Percentiles rank a stretch among this genome's conserved stretches.
These are phyloP conservation scores for Rhizodiscina lignyota DNA, from an alignment of 495 filamentous ascomycete genomes.

Conservation along the genomic window DNA sequence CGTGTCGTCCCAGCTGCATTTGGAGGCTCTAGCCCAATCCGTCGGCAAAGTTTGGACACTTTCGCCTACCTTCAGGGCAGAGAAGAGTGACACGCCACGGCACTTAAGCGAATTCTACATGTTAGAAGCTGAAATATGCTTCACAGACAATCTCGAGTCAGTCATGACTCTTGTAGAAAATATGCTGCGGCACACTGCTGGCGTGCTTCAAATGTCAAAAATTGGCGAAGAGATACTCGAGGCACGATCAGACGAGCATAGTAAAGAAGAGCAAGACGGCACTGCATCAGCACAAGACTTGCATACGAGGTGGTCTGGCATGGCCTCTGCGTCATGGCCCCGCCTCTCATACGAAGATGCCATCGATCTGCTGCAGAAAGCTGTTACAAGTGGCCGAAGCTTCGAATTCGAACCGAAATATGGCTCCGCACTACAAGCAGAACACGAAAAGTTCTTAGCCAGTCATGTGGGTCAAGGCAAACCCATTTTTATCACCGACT, in stretches of 20 bases:
- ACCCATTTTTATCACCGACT: slow-evolving; percentile 88
- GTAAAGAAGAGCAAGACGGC: slow-evolving; percentile 21
- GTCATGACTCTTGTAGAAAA: slow-evolving; percentile 70
- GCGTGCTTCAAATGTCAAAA: slow-evolving; percentile 33
- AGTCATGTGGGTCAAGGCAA: slow-evolving; percentile 44
- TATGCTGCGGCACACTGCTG: slow-evolving; percentile 48
- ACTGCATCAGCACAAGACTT: slow-evolving; percentile 26
- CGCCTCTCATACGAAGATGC: slow-evolving; percentile 76
- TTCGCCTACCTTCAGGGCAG: slow-evolving; percentile 84
- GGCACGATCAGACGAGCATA: slow-evolving; percentile 15
- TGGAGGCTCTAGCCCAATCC: slow-evolving; percentile 81
- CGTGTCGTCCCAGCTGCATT: slow-evolving; percentile 85
- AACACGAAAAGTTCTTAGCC: slow-evolving; percentile 87
- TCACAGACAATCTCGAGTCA: slow-evolving; percentile 46
- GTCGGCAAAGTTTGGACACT: slow-evolving; percentile 87
- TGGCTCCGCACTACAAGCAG: slow-evolving; percentile 65
- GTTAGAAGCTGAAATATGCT: slow-evolving; percentile 81
- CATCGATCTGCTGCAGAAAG: slow-evolving; percentile 47
- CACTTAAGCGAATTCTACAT: slow-evolving; percentile 98
- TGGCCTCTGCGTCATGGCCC: slow-evolving; percentile 52
- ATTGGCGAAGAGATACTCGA: slow-evolving; percentile 47
- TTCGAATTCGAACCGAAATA: slow-evolving; percentile 56
- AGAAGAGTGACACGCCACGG: slow-evolving; percentile 83
- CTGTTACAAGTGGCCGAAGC: slow-evolving; percentile 27
- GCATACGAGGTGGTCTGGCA: slow-evolving; percentile 49